Evolutionary conservation across 768 basidiomycete species (phyloP), one percentile per base, ranked within the genome.

Genomic region (Porpolomopsis calyptriformis): DNA sequence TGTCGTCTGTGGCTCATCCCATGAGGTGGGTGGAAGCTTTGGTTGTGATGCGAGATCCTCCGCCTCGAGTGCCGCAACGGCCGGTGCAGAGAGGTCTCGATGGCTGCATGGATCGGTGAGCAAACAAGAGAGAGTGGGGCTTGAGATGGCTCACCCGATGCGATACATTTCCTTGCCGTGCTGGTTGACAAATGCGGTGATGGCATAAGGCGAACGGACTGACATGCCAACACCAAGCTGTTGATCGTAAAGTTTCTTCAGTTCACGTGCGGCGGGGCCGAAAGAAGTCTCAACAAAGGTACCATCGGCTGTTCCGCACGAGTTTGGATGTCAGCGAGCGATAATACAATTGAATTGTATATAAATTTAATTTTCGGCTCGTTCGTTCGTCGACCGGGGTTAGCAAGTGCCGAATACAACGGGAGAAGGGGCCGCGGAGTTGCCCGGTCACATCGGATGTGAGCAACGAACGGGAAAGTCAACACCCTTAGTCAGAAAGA

Each of bases 211-310:
- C 10, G 85, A 88, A 24, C 82, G 77, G 9, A 79, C 69, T 49
- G 77, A 69, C 55, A 73, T 71, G 12, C 76, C 73, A 24, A 89
- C 82, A 10, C 85, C 81, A 27, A 78, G 60, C 35, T 72, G 64
- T 41, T 78, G 74, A 59, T 91, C 88, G 56, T 82, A 85, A 23
- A 75, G 71, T 55, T 72, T 71, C 71, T 90, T 91, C 45, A 90
- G 67, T 53, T 85, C 84, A 33, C 77, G 76, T 10, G 86, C 86
- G 23, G 82, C 85, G 11, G 72, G 69, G 2, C 79, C 85, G 43
- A 81, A 85, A 4, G 85, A 76, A 1, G 85, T 89, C 56, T 91
- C 87, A 18, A 89, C 77, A 58, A 82, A 90, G 35, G 70, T 82
- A 47, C 77, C 78, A 57, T 90, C 83, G 53, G 74, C 86, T 73